Percentiles rank a stretch among this genome's conserved stretches.
These are phyloP conservation scores for Alternaria novae-zelandiae DNA, from an alignment of 2,329 filamentous ascomycete genomes.

Conservation along the genomic window DNA sequence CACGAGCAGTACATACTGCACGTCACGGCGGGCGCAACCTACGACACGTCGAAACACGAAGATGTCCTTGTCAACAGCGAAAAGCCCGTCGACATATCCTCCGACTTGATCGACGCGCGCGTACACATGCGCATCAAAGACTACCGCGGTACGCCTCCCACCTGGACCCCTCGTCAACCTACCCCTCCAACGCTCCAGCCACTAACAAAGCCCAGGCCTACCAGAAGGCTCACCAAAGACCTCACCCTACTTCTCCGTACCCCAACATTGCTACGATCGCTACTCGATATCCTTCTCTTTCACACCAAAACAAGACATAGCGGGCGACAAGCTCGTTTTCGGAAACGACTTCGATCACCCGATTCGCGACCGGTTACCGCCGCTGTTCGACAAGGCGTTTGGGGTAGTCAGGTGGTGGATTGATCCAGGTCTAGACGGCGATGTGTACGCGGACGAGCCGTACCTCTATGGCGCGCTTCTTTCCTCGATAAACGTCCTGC, in stretches of 20 bases:
- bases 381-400: constrained; percentile 84
- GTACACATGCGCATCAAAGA: constrained; percentile 77
- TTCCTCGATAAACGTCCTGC: constrained; percentile 78
- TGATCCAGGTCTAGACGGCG: constrained; percentile 88
- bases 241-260: constrained; percentile 77
- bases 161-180: not conserved
- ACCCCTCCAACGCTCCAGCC: not conserved
- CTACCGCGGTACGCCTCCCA: constrained; percentile 55
- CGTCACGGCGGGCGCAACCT: constrained; percentile 80
- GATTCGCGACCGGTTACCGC: constrained; percentile 83
- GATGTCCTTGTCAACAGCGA: constrained; percentile 77
- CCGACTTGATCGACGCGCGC: constrained; percentile 67
- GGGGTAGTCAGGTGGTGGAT: constrained; percentile 88
- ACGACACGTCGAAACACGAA: constrained; percentile 75
- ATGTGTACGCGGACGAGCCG: constrained; percentile 85
- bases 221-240: constrained; percentile 71
- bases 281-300: constrained; percentile 86
- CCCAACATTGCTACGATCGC: constrained; percentile 75
- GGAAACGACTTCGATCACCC: constrained; percentile 96
- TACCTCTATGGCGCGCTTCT: constrained; percentile 85
- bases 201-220: constrained; percentile 62
- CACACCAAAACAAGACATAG: constrained; percentile 70
- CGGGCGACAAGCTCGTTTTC: constrained; percentile 79
- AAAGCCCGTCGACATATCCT: constrained; percentile 67
- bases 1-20: constrained; percentile 73